Conservation (phyloP, 768 basidiomycete genomes). For the Xanthoconium stramineum region DNA sequence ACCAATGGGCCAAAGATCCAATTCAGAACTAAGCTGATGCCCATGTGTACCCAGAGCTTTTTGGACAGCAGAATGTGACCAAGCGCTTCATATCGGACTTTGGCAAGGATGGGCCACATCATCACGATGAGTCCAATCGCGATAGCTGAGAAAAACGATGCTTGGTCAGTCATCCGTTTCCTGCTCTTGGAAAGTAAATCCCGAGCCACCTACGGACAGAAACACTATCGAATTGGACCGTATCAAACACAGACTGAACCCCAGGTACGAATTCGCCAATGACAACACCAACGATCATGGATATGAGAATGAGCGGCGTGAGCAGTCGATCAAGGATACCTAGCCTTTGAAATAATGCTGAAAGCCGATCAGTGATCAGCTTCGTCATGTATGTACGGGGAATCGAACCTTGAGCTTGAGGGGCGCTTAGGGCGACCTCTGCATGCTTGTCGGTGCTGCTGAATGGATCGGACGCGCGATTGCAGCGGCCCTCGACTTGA, state of each 20-base stretch:
- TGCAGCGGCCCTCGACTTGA: not conserved
- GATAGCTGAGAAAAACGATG: conserved; percentile 49
- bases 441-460: not conserved
- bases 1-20: conserved; percentile 80
- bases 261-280: conserved; percentile 65
- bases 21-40: conserved; percentile 65
- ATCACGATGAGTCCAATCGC: conserved; percentile 79
- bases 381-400: not conserved
- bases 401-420: conserved; percentile 8
- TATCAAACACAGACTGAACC: conserved; percentile 61
- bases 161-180: not conserved
- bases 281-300: conserved; percentile 74
- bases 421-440: not conserved
- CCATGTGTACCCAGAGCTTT: conserved; percentile 63
- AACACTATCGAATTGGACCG: conserved; percentile 61
- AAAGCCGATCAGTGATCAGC: not conserved
- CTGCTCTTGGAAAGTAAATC: not conserved
- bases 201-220: conserved; percentile 65
- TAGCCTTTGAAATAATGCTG: conserved; percentile 41
- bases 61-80: conserved; percentile 51
- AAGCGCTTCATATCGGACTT: conserved; percentile 74
- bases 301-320: conserved; percentile 61
- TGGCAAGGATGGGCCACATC: conserved; percentile 83
- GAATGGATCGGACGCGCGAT: not conserved
- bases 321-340: conserved; percentile 57